Conservation (phyloP, 768 basidiomycete species). For the Ramaria rubella region DNA sequence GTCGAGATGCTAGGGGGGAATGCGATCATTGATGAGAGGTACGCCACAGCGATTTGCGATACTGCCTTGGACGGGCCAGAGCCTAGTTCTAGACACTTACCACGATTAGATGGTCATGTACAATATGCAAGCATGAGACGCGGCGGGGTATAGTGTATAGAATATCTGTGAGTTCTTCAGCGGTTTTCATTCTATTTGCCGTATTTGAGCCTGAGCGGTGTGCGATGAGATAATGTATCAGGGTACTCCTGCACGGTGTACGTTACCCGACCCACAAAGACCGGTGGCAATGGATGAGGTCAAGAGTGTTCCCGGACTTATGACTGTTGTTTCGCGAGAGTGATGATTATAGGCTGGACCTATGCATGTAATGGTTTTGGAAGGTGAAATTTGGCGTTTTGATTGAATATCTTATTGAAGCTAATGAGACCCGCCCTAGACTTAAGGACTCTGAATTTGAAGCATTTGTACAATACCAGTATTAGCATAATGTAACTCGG, state of each 20-base stretch:
- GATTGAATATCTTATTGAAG: too few species aligned
- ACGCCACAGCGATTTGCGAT: constrained; percentile 13
- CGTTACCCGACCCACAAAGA: constrained; percentile 29
- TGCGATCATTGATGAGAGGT: constrained; percentile 32
- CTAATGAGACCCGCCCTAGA: too few species aligned
- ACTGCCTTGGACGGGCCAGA: background rate
- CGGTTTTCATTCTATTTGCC: background rate
- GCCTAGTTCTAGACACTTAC: background rate
- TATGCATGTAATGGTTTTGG: too few species aligned
- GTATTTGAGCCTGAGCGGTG: constrained; percentile 17
- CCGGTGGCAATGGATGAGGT: constrained; percentile 32
- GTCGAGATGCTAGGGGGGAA: constrained; percentile 32
- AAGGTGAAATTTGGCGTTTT: too few species aligned
- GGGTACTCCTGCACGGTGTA: constrained; percentile 32
- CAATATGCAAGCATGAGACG: constrained; percentile 26
- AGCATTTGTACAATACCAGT: too few species aligned
- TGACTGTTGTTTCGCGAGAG: constrained; percentile 31
- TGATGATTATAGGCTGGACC: background rate
- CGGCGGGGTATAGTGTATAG: constrained; percentile 28
- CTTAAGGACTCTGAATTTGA: too few species aligned
- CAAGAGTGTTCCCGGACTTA: constrained; percentile 29
- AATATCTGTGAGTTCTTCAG: constrained; percentile 18
- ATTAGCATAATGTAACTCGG: too few species aligned
- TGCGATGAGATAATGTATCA: constrained; percentile 27
- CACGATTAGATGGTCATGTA: constrained; percentile 31